Conservation (phyloP, 257 asterid species). For the Solanum dulcamara region DNA sequence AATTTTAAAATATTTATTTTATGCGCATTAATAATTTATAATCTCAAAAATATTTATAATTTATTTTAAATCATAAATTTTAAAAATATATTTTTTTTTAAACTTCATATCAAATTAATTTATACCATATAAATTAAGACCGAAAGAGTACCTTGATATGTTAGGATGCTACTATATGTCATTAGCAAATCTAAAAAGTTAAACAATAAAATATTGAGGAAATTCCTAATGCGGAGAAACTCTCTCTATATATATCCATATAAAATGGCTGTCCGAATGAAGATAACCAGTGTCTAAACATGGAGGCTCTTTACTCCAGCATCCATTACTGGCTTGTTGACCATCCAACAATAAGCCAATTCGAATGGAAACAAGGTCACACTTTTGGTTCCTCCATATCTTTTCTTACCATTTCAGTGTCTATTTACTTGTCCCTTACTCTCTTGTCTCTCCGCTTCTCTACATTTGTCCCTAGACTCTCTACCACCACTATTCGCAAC, state of each 20-base stretch:
- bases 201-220: no score
- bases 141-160: no score
- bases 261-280: background rate
- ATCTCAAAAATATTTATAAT: no score
- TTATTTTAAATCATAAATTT: no score
- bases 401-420: slow-evolving; percentile 40
- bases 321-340: slow-evolving; percentile 55
- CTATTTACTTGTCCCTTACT: slow-evolving; percentile 47
- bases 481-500: slow-evolving; percentile 47
- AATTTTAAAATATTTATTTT: no score
- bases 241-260: background rate
- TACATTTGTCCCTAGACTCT: slow-evolving; percentile 12
- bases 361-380: slow-evolving; percentile 52
- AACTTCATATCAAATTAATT: no score
- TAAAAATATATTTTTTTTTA: no score
- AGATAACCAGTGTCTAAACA: background rate
- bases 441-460: slow-evolving; percentile 22
- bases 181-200: no score
- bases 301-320: slow-evolving; percentile 28
- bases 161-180: no score
- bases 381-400: slow-evolving; percentile 45
- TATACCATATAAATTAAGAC: no score
- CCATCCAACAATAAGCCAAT: slow-evolving; percentile 47
- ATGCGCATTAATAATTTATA: no score
- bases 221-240: background rate